These are phyloP conservation scores for Periconia sp. DNA, from an alignment of 2,329 filamentous ascomycete species.

Conservation along the genomic window DNA sequence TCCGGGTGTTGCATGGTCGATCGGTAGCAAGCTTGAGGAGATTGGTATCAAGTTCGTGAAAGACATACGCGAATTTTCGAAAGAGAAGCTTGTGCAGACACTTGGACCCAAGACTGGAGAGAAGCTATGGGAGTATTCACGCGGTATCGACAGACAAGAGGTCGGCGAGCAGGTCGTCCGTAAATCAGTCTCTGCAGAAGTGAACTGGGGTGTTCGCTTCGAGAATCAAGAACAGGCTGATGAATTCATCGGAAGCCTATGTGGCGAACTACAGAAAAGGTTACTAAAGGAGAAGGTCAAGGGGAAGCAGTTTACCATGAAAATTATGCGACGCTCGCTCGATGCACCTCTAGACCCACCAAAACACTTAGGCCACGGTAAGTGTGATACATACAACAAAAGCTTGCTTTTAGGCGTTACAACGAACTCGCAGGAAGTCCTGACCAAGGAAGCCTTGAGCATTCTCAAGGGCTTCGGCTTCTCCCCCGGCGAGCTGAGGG, in stretches of 20 bases:
- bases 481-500: constrained; percentile 89
- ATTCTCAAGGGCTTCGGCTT: constrained; percentile 83
- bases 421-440: constrained; percentile 73
- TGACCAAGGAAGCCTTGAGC: constrained; percentile 83
- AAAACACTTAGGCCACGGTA: constrained; percentile 93
- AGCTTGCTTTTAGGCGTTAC: constrained; percentile 82
- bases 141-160: constrained; percentile 84
- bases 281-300: constrained; percentile 84
- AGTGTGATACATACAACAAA: constrained; percentile 94
- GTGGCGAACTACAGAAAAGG: constrained; percentile 81
- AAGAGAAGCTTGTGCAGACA: constrained; percentile 73
- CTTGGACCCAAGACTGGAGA: constrained; percentile 93
- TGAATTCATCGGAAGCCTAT: constrained; percentile 85
- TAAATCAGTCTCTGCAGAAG: constrained; percentile 95
- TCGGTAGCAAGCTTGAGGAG: constrained; percentile 86
- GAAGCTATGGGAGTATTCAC: constrained; percentile 86
- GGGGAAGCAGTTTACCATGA: constrained; percentile 88
- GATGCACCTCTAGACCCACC: constrained; percentile 90
- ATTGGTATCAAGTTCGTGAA: constrained; percentile 82
- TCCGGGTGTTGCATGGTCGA: constrained; percentile 91
- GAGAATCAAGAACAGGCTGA: constrained; percentile 91
- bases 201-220: constrained; percentile 98
- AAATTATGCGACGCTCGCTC: constrained; percentile 86
- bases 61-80: constrained; percentile 78
- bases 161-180: constrained; percentile 84